These are phyloP conservation scores for Melocanna baccifera DNA, from an alignment of 176 grass and related monocot species.

Conservation along the genomic window DNA sequence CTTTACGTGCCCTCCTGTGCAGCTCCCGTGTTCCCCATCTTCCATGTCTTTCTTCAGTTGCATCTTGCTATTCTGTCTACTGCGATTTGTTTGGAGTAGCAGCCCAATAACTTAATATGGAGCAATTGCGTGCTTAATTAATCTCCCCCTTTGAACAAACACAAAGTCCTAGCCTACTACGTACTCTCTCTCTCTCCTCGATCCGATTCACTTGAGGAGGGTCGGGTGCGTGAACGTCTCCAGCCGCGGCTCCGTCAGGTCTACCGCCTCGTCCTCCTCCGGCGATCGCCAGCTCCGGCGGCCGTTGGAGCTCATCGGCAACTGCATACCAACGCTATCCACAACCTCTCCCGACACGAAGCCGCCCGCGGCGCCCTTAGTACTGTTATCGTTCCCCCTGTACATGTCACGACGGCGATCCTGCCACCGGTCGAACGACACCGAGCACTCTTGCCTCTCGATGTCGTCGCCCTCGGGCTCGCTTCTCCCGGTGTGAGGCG, in stretches of 20 bases:
- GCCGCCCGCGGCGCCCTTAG: neutral
- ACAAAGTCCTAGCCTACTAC: neutral
- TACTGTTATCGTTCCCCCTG: neutral
- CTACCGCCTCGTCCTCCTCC: slow-evolving; percentile 62
- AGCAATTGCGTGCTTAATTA: too few species aligned
- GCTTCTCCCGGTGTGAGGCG: neutral
- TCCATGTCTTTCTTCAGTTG: too few species aligned
- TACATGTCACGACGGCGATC: neutral
- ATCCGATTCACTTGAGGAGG: slow-evolving; percentile 15
- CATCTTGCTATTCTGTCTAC: too few species aligned
- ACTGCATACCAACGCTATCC: slow-evolving; percentile 18
- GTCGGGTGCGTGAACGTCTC: slow-evolving; percentile 63
- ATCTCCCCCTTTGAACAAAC: too few species aligned
- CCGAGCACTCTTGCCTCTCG: slow-evolving; percentile 36
- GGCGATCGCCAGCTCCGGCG: slow-evolving; percentile 39
- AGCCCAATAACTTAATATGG: too few species aligned
- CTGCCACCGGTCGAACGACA: slow-evolving; percentile 26
- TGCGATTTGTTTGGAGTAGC: too few species aligned
- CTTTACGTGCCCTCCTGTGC: too few species aligned
- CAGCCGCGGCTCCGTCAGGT: slow-evolving; percentile 78
- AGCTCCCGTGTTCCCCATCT: too few species aligned
- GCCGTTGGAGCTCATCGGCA: slow-evolving; percentile 34
- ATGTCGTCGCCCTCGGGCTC: neutral
- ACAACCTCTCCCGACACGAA: slow-evolving; percentile 35
- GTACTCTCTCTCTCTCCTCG: neutral